Evolutionary conservation across 129 eudicot genomes (phyloP), one percentile per base, ranked within the genome.

Genomic region (Tagetes patula): DNA sequence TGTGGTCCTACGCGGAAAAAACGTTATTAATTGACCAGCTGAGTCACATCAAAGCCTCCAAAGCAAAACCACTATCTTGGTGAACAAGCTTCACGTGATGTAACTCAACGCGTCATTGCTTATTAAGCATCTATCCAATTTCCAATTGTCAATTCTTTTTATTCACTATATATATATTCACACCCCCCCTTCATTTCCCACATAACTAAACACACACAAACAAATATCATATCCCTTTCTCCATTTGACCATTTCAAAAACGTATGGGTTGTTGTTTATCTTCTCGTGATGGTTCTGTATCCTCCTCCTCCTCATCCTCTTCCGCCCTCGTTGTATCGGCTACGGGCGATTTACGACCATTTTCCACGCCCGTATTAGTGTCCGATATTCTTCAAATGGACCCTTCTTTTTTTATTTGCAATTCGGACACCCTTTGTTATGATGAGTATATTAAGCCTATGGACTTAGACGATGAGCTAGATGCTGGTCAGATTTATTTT

Each of bases 401-500:
- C 3, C 0, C 70, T 4, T 31, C 67, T 60, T 79, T 69, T 47
- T 89, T 89, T 36, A 6, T 89, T 7, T 89, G 96, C 71, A 87
- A 85, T 68, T 89, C 96, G 2, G 96, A 89, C 34, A 49, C 75
- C 48, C 67, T 89, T 56, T 82, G 70, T 27, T 90, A 87, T 64
- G 93, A 90, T 37, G 84, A 90, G 12, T 73, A 48, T 67, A 83
- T 90, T 1, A 70, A 69, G 3, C 42, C 85, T 38, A 54, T 90
- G 41, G 80, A 77, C 5, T 11, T 62, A 0, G 50, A 75, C 2
- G 71, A 83, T 1, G 77, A 79, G 71, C 84, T 90, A 11, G 82
- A 85, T 77, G 75, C 82, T 1, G 81, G 72, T 58, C 92, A 89
- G 81, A 90, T 90, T 27, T 90, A 90, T 74, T 90, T 90, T 53